These are phyloP conservation scores for Lentinula aciculospora DNA, from an alignment of 768 basidiomycete genomes.

Conservation along the genomic window DNA sequence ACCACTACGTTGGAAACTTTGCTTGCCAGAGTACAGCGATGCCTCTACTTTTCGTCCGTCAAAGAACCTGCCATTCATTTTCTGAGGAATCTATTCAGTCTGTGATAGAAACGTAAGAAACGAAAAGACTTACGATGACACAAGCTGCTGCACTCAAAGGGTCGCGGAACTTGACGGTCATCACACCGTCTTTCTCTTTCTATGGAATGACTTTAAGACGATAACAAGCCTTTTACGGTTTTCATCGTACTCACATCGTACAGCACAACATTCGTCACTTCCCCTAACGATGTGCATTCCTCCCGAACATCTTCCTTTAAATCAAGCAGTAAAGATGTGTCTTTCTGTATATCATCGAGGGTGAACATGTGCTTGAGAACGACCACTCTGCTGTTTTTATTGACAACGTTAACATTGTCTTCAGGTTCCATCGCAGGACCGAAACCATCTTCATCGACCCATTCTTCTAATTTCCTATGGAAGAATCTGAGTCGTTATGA, in stretches of 20 bases:
- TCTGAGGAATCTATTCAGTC: slow-evolving; percentile 36
- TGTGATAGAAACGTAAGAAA: neutral
- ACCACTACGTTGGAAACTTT: slow-evolving; percentile 76
- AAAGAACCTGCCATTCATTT: slow-evolving; percentile 94
- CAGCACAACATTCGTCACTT: slow-evolving; percentile 91
- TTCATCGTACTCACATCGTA: slow-evolving; percentile 71
- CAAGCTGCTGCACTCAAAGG: slow-evolving; percentile 92
- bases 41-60: slow-evolving; percentile 81
- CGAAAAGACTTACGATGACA: slow-evolving; percentile 53
- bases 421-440: slow-evolving; percentile 60
- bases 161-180: slow-evolving; percentile 95
- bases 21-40: slow-evolving; percentile 73
- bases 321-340: slow-evolving; percentile 80
- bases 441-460: slow-evolving; percentile 93
- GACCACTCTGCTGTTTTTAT: slow-evolving; percentile 72
- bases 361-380: slow-evolving; percentile 97
- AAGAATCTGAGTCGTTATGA: neutral
- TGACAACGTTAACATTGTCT: slow-evolving; percentile 37
- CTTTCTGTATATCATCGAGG: slow-evolving; percentile 77
- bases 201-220: too few species aligned
- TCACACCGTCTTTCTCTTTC: slow-evolving; percentile 90
- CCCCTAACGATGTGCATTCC: slow-evolving; percentile 84
- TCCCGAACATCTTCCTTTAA: slow-evolving; percentile 96
- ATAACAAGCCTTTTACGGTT: neutral
- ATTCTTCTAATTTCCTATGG: slow-evolving; percentile 82